phyloP scores from a whole-genome alignment of 176 grass and related monocot species.

The Oryza brachyantha region DNA sequence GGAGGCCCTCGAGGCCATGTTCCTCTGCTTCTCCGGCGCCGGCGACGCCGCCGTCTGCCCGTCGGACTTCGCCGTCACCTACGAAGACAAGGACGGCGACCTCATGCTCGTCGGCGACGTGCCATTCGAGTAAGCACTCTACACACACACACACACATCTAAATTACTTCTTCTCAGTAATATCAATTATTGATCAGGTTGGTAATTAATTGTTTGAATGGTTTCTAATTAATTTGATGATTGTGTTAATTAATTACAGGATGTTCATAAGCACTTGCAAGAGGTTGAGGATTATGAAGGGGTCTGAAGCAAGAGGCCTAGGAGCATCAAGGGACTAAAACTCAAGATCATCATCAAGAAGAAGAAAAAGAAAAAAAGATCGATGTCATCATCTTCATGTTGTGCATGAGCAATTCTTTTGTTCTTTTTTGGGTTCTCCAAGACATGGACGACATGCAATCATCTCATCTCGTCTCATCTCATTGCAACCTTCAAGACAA shows the following conservation, averaged over 20 bases:
- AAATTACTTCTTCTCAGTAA: neutral
- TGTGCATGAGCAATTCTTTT: slow-evolving; percentile 48
- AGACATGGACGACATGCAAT: slow-evolving; percentile 25
- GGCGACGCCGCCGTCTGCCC: slow-evolving; percentile 35
- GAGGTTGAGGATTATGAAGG: slow-evolving; percentile 95
- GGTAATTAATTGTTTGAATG: neutral
- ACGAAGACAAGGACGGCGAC: slow-evolving; percentile 86
- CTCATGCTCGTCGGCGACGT: slow-evolving; percentile 89
- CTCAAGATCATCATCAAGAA: neutral
- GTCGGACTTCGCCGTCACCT: slow-evolving; percentile 61
- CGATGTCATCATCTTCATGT: neutral
- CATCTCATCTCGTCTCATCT: slow-evolving; percentile 15
- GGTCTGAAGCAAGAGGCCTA: slow-evolving; percentile 72
- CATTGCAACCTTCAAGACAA: slow-evolving; percentile 2
- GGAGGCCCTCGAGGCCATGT: slow-evolving; percentile 80
- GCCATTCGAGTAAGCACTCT: slow-evolving; percentile 85
- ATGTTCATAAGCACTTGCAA: slow-evolving; percentile 90
- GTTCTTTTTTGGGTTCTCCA: slow-evolving; percentile 45
- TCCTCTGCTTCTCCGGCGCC: slow-evolving; percentile 61
- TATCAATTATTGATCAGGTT: neutral
- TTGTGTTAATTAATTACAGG: slow-evolving; percentile 21
- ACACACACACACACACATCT: too few species aligned
- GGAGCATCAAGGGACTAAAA: slow-evolving; percentile 33
- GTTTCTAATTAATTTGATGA: neutral
- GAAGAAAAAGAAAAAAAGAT: neutral